These are phyloP conservation scores for Penicillium goetzii DNA, from an alignment of 495 filamentous ascomycete species.

Conservation along the genomic window DNA sequence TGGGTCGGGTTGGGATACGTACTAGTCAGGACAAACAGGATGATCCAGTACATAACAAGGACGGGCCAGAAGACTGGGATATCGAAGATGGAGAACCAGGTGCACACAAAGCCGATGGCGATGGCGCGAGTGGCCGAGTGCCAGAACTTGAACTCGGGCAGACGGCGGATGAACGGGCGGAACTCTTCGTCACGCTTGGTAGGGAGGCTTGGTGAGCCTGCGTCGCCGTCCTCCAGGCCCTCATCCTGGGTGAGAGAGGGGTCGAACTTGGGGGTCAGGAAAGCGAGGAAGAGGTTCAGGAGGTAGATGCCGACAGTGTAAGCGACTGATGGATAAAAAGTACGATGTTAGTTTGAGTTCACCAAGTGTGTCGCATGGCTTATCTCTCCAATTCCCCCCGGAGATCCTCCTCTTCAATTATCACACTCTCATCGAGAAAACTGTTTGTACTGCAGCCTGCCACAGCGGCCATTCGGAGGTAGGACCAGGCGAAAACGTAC, in stretches of 20 bases:
- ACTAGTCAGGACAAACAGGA: conserved; percentile 94
- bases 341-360: conserved; percentile 11
- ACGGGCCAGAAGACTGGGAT: conserved; percentile 99
- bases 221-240: conserved; percentile 90
- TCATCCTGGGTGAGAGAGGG: conserved; percentile 94
- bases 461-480: background rate
- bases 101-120: conserved; percentile 80
- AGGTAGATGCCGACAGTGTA: conserved; percentile 99
- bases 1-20: conserved; percentile 41
- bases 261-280: conserved; percentile 98
- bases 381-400: background rate
- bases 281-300: conserved; percentile 98
- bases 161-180: conserved; percentile 89
- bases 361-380: background rate
- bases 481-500: conserved; percentile 52
- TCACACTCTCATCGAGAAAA: background rate
- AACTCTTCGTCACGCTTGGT: conserved; percentile 97
- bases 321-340: conserved; percentile 63
- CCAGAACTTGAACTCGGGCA: conserved; percentile 99
- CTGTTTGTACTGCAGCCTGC: background rate
- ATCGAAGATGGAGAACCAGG: conserved; percentile 91
- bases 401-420: background rate
- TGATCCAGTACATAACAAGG: conserved; percentile 96
- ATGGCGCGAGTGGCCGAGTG: conserved; percentile 89
- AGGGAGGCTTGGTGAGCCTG: conserved; percentile 67